phyloP scores from a whole-genome alignment of 345 rosid species.

The Dimocarpus longan region DNA sequence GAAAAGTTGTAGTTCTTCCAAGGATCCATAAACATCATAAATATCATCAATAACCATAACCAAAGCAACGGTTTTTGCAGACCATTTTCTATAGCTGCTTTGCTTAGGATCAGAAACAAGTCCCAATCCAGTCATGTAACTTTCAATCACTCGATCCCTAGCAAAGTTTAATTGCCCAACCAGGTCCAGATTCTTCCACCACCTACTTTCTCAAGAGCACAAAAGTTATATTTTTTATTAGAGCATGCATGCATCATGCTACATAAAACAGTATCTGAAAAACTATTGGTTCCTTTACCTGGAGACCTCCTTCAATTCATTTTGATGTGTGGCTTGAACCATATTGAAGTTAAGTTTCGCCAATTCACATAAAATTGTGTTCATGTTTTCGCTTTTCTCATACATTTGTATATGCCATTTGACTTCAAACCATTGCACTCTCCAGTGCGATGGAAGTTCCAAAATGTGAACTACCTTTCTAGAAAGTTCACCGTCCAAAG shows the following conservation, averaged over 20 bases:
- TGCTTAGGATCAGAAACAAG: conserved; percentile 31
- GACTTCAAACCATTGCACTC: conserved; percentile 51
- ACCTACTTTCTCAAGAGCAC: conserved; percentile 27
- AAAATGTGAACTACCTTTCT: conserved; percentile 27
- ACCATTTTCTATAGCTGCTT: conserved; percentile 41
- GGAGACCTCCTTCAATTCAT: conserved; percentile 43
- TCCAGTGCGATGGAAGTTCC: conserved; percentile 48
- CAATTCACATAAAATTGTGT: conserved; percentile 24
- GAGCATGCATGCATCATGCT: neutral
- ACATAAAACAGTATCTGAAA: no score
- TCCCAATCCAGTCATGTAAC: conserved; percentile 51
- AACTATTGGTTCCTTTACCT: conserved; percentile 20
- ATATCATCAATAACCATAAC: conserved; percentile 50
- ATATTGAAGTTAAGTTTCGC: conserved; percentile 50
- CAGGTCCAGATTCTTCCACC: conserved; percentile 53
- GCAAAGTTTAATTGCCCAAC: conserved; percentile 39
- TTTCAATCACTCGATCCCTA: conserved; percentile 51
- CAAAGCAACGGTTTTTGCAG: conserved; percentile 43
- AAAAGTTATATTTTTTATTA: neutral
- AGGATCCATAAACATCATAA: conserved; percentile 54
- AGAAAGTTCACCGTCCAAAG: conserved; percentile 14
- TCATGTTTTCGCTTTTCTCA: conserved; percentile 11
- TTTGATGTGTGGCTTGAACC: conserved; percentile 49
- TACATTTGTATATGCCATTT: conserved; percentile 39
- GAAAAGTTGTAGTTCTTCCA: conserved; percentile 46